Conservation (phyloP, 2,329 filamentous ascomycete genomes). For the Cryphonectria nitschkei region DNA sequence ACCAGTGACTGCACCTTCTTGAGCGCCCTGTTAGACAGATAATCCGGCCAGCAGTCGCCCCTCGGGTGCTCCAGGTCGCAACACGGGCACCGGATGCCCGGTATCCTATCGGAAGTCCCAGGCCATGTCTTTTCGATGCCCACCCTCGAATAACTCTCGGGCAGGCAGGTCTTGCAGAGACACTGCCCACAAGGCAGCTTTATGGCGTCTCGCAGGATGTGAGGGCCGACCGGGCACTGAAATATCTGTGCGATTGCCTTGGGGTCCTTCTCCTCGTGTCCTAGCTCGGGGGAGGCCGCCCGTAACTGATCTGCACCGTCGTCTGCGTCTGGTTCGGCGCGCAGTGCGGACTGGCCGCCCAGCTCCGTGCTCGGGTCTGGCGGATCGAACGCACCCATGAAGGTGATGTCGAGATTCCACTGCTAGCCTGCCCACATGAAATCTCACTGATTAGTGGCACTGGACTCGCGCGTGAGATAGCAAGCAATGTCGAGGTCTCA, state of each 20-base stretch:
- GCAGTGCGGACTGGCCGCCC: slow-evolving; percentile 17
- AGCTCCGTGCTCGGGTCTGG: slow-evolving; percentile 17
- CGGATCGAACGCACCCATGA: slow-evolving; percentile 24
- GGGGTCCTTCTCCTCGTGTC: slow-evolving; percentile 20
- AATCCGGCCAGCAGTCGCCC: slow-evolving; percentile 77
- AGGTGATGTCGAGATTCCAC: neutral
- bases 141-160: slow-evolving; percentile 63
- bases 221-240: slow-evolving; percentile 77
- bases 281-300: neutral
- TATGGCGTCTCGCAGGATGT: slow-evolving; percentile 68
- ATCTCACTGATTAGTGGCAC: neutral
- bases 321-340: neutral
- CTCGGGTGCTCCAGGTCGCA: slow-evolving; percentile 75
- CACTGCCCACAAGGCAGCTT: slow-evolving; percentile 82
- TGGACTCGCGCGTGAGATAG: neutral
- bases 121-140: slow-evolving; percentile 69
- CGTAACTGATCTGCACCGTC: slow-evolving; percentile 9
- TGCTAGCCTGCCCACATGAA: no score
- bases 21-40: slow-evolving; percentile 74
- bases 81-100: slow-evolving; percentile 75
- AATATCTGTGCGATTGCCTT: slow-evolving; percentile 62
- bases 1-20: slow-evolving; percentile 54
- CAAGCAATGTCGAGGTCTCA: neutral
- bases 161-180: slow-evolving; percentile 76
- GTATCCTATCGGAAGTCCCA: slow-evolving; percentile 64